These are phyloP conservation scores for Sphaerobolus stellatus DNA, from an alignment of 1,284 basidiomycete genomes.

Conservation along the genomic window DNA sequence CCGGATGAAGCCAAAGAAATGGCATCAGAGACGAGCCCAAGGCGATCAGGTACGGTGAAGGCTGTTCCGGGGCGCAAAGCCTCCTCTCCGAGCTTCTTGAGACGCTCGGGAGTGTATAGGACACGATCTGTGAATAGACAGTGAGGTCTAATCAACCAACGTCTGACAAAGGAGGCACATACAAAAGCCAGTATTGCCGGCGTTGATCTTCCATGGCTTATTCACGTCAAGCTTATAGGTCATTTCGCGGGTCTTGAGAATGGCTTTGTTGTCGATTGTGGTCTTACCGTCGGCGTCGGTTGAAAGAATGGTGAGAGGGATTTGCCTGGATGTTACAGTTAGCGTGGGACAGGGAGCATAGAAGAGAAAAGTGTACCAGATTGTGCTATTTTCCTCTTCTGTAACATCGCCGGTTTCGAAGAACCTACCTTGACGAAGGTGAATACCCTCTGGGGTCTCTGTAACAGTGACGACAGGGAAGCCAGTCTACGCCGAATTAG, in stretches of 20 bases:
- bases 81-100: constrained; percentile 78
- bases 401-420: constrained; percentile 80
- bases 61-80: constrained; percentile 63
- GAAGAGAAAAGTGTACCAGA: constrained; percentile 59
- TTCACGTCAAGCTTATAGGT: constrained; percentile 68
- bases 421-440: constrained; percentile 89
- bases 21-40: constrained; percentile 83
- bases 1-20: constrained; percentile 82
- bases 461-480: constrained; percentile 88
- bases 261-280: constrained; percentile 58
- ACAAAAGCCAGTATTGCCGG: constrained; percentile 89
- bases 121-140: constrained; percentile 65
- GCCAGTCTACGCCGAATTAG: constrained; percentile 55
- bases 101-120: constrained; percentile 79
- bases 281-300: constrained; percentile 58
- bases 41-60: constrained; percentile 83
- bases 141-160: not conserved
- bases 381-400: constrained; percentile 85
- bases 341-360: not conserved
- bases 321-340: constrained; percentile 48
- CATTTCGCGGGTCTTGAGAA: constrained; percentile 73
- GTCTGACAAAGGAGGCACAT: constrained; percentile 30
- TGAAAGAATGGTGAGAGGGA: constrained; percentile 81
- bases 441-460: constrained; percentile 70
- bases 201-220: constrained; percentile 85